These are phyloP conservation scores for Pleurotus citrinopileatus DNA, from an alignment of 768 basidiomycete species.

Conservation along the genomic window DNA sequence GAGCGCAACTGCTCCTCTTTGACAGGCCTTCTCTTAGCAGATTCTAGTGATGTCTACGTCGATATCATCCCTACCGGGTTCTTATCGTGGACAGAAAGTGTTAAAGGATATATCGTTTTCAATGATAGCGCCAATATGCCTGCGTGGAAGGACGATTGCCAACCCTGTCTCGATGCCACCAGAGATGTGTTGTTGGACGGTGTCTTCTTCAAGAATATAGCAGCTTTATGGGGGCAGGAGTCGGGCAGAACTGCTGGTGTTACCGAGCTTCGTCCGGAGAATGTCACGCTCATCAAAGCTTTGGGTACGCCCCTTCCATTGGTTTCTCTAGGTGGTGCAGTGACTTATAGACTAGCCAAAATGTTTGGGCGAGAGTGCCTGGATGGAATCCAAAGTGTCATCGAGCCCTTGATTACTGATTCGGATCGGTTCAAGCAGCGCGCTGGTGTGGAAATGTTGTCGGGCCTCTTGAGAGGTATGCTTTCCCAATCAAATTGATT, in stretches of 20 bases:
- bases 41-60: constrained; percentile 46
- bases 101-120: constrained; percentile 57
- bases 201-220: constrained; percentile 60
- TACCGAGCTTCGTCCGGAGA: constrained; percentile 56
- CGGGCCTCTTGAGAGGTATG: constrained; percentile 73
- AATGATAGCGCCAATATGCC: constrained; percentile 34
- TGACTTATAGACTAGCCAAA: constrained; percentile 46
- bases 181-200: constrained; percentile 38
- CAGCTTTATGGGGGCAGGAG: constrained; percentile 78
- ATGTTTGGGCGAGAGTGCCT: constrained; percentile 55
- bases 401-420: constrained; percentile 63
- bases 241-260: constrained; percentile 51
- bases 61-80: constrained; percentile 82
- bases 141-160: constrained; percentile 54
- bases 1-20: constrained; percentile 23
- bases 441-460: constrained; percentile 63
- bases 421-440: constrained; percentile 84
- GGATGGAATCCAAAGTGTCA: constrained; percentile 46
- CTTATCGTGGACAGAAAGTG: constrained; percentile 62
- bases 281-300: constrained; percentile 39
- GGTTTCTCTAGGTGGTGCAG: background rate
- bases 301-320: constrained; percentile 16
- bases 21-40: constrained; percentile 9
- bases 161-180: constrained; percentile 50
- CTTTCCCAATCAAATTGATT: constrained; percentile 2